phyloP scores from a whole-genome alignment of 139 green algal genomes.

The Zygnema circumcarinatum region DNA sequence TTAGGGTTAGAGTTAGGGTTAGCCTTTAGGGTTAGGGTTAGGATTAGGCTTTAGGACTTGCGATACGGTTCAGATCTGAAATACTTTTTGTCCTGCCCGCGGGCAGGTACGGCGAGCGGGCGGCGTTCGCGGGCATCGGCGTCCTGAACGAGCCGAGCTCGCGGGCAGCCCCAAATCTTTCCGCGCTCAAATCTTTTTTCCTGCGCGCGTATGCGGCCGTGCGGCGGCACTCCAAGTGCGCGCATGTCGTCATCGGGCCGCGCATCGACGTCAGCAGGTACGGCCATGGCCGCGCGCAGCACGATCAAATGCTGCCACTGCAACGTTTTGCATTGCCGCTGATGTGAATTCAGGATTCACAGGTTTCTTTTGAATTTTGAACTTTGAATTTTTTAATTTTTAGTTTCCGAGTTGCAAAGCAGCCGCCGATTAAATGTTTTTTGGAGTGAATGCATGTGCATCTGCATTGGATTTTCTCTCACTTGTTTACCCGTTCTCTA shows the following conservation, averaged over 20 bases:
- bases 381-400: neutral
- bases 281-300: neutral
- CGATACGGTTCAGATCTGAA: too few species aligned
- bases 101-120: conserved; percentile 3
- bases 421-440: neutral
- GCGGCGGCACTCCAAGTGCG: conserved; percentile 24
- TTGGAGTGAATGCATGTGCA: neutral
- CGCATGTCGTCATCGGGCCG: conserved; percentile 14
- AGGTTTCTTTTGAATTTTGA: neutral
- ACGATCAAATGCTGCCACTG: neutral
- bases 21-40: too few species aligned
- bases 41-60: too few species aligned
- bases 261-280: conserved; percentile 19
- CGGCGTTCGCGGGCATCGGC: conserved; percentile 24
- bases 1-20: too few species aligned
- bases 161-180: neutral
- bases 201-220: conserved; percentile 10
- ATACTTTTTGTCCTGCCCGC: too few species aligned
- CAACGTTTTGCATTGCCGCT: neutral
- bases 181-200: conserved; percentile 16
- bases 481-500: too few species aligned
- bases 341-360: neutral
- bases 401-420: neutral
- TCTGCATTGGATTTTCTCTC: too few species aligned
- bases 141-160: conserved; percentile 41